Evolutionary conservation across 257 asterid genomes (phyloP), one percentile per base, ranked within the genome.

Genomic region (Asclepias syriaca): DNA sequence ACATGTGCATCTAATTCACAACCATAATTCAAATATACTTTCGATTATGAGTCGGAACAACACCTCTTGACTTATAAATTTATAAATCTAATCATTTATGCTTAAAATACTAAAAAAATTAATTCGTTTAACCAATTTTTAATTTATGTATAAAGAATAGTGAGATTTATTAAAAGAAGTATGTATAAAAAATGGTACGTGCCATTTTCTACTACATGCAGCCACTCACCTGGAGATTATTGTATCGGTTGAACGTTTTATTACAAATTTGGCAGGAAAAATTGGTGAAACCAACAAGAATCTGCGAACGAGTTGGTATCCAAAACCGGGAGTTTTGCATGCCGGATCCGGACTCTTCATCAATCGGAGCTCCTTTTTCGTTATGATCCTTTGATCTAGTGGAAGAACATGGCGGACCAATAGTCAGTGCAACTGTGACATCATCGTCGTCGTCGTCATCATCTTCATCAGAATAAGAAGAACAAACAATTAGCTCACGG

Each of bases 211-310:
- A 34, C 5, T 43, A 43, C 48, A 43, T 43, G 11, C 48, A 43
- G 11, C 11, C 55, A 88, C 96, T 11, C 55, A 88, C 96, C 96
- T 86, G 96, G 60, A 91, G 94, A 87, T 91, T 89, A 63, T 91
- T 91, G 88, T 91, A 85, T 75, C 94, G 90, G 65, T 78, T 91
- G 80, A 91, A 91, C 72, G 89, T 79, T 75, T 87, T 89, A 9
- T 70, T 71, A 85, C 97, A 91, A 24, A 91, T 76, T 69, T 86
- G 96, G 81, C 97, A 91, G 1, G 88, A 83, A 74, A 91, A 91
- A 76, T 87, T 81, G 16, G 94, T 86, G 84, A 91, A 87, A 60
- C 96, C 97, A 57, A 81, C 85, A 69, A 83, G 70, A 40, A 89
- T 89, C 60, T 89, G 92, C 27, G 88, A 82, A 16, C 85, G 79